Conservation (phyloP, 768 basidiomycete genomes). For the Ramaria rubella region DNA sequence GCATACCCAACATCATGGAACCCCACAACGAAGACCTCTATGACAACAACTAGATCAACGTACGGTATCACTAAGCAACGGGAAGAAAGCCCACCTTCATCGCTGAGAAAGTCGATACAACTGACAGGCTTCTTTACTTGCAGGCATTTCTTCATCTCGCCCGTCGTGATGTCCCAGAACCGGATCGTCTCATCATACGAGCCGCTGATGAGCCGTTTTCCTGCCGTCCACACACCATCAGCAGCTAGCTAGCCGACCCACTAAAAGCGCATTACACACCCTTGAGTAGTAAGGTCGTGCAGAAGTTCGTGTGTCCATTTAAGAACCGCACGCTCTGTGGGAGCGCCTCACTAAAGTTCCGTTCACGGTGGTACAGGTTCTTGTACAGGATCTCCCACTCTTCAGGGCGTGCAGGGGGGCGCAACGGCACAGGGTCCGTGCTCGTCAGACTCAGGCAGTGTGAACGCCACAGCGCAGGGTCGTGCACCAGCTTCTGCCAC, state of each 20-base stretch:
- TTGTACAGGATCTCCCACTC: slow-evolving; percentile 69
- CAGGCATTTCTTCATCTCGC: slow-evolving; percentile 65
- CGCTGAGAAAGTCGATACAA: slow-evolving; percentile 78
- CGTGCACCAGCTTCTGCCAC: slow-evolving; percentile 41
- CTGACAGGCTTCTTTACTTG: slow-evolving; percentile 86
- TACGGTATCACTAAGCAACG: neutral
- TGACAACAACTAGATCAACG: neutral
- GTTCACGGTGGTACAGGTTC: slow-evolving; percentile 77
- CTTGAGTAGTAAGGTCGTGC: slow-evolving; percentile 70
- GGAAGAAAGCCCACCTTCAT: slow-evolving; percentile 51
- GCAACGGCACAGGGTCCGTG: slow-evolving; percentile 62
- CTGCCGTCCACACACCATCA: slow-evolving; percentile 21
- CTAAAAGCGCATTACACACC: slow-evolving; percentile 21
- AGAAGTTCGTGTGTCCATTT: slow-evolving; percentile 80
- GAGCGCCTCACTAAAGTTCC: slow-evolving; percentile 69
- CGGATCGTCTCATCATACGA: slow-evolving; percentile 90
- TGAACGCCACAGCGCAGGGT: slow-evolving; percentile 70
- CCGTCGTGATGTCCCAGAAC: slow-evolving; percentile 79
- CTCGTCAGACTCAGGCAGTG: slow-evolving; percentile 69
- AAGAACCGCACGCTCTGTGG: slow-evolving; percentile 76
- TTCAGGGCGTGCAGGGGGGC: slow-evolving; percentile 53
- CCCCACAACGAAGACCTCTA: slow-evolving; percentile 86
- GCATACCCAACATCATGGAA: slow-evolving; percentile 87
- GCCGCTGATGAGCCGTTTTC: slow-evolving; percentile 79
- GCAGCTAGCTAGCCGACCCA: neutral